Conservation (phyloP, 2,329 filamentous ascomycete genomes). For the Rugonectria rugulosa region DNA sequence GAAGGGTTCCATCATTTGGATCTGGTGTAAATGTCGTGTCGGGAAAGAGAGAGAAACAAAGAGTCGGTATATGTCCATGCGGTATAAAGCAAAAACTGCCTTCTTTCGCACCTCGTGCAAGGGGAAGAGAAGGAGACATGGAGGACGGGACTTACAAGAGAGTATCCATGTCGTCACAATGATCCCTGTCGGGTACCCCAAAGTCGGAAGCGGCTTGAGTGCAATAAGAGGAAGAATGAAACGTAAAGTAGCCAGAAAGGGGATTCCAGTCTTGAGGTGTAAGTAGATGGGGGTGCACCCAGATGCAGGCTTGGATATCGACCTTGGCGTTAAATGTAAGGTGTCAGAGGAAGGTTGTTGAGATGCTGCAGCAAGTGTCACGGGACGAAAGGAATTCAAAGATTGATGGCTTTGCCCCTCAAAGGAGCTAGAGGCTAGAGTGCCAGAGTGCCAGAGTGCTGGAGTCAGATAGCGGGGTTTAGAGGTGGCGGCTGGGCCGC, state of each 20-base stretch:
- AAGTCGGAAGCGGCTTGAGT: conserved; percentile 1
- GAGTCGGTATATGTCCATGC: no score
- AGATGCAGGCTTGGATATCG: neutral
- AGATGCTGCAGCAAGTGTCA: conserved; percentile 10
- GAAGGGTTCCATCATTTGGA: no score
- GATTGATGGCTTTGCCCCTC: neutral
- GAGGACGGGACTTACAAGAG: conserved; percentile 61
- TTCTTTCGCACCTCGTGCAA: neutral
- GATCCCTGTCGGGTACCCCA: conserved; percentile 19
- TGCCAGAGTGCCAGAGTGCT: neutral
- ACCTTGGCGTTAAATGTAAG: conserved; percentile 11
- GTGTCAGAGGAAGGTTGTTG: no score
- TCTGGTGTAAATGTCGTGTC: no score
- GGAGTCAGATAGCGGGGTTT: neutral
- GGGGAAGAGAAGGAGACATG: neutral
- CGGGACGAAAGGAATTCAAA: conserved; percentile 1
- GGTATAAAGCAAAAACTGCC: neutral
- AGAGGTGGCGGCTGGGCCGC: neutral
- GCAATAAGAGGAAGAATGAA: neutral
- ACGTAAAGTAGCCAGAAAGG: neutral
- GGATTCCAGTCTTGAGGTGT: neutral
- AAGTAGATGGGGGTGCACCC: neutral
- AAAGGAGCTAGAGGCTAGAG: neutral
- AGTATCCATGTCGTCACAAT: conserved; percentile 61
- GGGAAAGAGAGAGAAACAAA: no score